These are phyloP conservation scores for Kuraishia capsulata DNA, from an alignment of 805 yeast genomes.

Conservation along the genomic window DNA sequence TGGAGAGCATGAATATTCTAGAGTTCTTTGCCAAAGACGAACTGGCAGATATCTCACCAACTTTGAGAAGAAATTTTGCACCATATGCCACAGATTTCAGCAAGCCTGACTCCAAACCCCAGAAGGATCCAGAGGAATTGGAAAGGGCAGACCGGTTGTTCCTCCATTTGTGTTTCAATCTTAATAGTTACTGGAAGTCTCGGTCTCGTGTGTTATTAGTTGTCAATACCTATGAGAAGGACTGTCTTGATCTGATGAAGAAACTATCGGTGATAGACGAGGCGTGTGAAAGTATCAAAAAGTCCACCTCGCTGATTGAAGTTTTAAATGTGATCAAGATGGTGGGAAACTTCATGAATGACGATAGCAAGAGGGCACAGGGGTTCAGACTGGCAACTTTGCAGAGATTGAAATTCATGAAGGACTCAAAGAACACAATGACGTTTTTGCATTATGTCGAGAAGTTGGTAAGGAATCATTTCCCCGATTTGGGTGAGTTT, in stretches of 20 bases:
- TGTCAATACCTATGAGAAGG: constrained; percentile 50
- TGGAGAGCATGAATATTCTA: constrained; percentile 45
- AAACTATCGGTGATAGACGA: constrained; percentile 52
- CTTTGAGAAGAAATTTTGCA: constrained; percentile 44
- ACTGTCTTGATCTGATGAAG: constrained; percentile 48
- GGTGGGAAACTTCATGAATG: constrained; percentile 78
- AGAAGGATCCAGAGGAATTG: constrained; percentile 45
- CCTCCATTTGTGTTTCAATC: constrained; percentile 56
- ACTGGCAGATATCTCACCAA: constrained; percentile 47
- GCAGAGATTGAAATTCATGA: constrained; percentile 62
- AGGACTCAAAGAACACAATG: constrained; percentile 59
- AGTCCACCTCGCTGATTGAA: constrained; percentile 44
- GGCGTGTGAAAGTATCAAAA: constrained; percentile 43
- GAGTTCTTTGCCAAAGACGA: constrained; percentile 69
- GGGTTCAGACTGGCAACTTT: constrained; percentile 68
- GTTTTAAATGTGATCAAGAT: constrained; percentile 60
- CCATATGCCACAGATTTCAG: constrained; percentile 53
- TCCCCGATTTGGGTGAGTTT: constrained; percentile 55
- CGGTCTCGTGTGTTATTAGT: constrained; percentile 56
- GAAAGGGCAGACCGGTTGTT: constrained; percentile 66
- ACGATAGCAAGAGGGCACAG: constrained; percentile 51
- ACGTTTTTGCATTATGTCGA: constrained; percentile 73
- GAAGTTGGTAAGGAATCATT: constrained; percentile 51
- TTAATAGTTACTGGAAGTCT: constrained; percentile 64
- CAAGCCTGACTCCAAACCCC: constrained; percentile 29